A percentile compares a stretch with the other conserved stretches of the same genome.
Conservation (phyloP, 2,329 filamentous ascomycete species). For the Colletotrichum sansevieriae region DNA sequence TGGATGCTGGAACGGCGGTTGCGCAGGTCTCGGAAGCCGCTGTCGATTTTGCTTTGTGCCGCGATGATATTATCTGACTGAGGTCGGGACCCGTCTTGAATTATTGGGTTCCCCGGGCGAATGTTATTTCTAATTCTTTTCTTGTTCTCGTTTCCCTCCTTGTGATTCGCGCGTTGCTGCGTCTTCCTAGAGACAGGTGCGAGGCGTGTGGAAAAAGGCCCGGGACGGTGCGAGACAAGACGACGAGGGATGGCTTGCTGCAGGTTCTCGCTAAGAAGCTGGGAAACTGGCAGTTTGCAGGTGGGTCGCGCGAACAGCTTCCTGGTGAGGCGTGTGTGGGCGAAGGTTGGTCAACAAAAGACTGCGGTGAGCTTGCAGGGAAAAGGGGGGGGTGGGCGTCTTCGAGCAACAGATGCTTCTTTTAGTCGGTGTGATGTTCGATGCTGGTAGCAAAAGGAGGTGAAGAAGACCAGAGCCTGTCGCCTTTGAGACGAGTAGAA, state of each 20-base stretch:
- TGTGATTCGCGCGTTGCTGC: conserved; percentile 24
- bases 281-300: conserved; percentile 32
- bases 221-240: conserved; percentile 8
- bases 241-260: conserved; percentile 35
- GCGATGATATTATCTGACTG: conserved; percentile 37
- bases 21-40: conserved; percentile 42
- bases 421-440: conserved; percentile 13
- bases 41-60: conserved; percentile 28
- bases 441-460: conserved; percentile 13
- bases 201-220: conserved; percentile 12
- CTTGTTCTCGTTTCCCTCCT: not conserved
- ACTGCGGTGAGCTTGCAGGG: conserved; percentile 39
- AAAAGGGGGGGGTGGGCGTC: conserved; percentile 30
- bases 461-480: conserved; percentile 27
- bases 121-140: conserved; percentile 9
- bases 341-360: conserved; percentile 16
- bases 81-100: conserved; percentile 36
- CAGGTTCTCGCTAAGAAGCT: conserved; percentile 35
- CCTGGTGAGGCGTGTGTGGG: conserved; percentile 21
- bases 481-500: conserved; percentile 11
- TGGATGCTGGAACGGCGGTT: conserved; percentile 38
- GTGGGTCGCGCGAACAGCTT: conserved; percentile 30
- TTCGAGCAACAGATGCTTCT: conserved; percentile 9
- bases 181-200: conserved; percentile 17
- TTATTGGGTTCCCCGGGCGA: conserved; percentile 17